Conservation (phyloP, 495 filamentous ascomycete genomes). For the Penicillium cataractarum region DNA sequence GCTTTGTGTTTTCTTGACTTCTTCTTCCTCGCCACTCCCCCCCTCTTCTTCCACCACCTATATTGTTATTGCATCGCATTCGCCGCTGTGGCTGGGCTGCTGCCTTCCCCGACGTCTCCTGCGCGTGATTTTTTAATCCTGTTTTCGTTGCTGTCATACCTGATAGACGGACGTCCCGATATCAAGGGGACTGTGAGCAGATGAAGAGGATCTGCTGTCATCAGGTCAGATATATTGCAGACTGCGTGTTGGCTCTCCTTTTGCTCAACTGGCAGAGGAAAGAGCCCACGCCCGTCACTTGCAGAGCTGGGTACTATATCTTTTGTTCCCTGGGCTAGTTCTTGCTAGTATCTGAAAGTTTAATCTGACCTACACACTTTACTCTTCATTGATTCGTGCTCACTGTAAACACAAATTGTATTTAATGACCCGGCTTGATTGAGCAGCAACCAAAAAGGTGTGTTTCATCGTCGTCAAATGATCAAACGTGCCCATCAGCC, state of each 20-base stretch:
- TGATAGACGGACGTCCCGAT: constrained; percentile 17
- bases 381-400: not conserved
- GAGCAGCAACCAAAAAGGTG: not conserved
- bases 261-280: not conserved
- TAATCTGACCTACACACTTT: constrained; percentile 16
- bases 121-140: constrained; percentile 8
- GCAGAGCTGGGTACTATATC: not conserved
- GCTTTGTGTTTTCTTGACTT: constrained; percentile 33
- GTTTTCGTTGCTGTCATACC: constrained; percentile 11
- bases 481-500: not conserved
- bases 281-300: not conserved
- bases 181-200: constrained; percentile 1
- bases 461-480: not conserved
- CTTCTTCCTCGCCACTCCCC: constrained; percentile 17
- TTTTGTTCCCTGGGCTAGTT: not conserved
- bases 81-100: constrained; percentile 23
- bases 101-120: constrained; percentile 16
- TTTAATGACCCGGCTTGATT: not conserved
- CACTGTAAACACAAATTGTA: not conserved
- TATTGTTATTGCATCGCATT: constrained; percentile 22
- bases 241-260: not conserved
- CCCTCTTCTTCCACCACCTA: not conserved
- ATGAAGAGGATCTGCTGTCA: constrained; percentile 3
- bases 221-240: constrained; percentile 8
- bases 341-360: constrained; percentile 15